Evolutionary conservation across 306 rosid species (phyloP).

Genomic region (Glycine latifolia): DNA sequence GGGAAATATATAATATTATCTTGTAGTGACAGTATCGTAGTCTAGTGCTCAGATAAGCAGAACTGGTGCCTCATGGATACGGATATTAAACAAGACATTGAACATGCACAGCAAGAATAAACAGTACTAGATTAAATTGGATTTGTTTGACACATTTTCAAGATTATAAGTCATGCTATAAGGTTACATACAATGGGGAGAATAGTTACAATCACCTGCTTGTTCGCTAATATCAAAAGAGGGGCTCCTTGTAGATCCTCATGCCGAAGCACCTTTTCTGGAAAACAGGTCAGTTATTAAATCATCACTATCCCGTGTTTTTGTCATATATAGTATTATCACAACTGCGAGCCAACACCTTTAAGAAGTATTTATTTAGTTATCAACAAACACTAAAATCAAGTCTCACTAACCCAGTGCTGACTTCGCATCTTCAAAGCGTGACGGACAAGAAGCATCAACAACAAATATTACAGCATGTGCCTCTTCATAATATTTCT

Average conservation of each 20-base stretch:
- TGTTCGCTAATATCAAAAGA: constrained; percentile 89
- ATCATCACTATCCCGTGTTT: constrained; percentile 38
- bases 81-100: too few species aligned
- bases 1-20: too few species aligned
- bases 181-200: too few species aligned
- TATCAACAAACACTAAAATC: constrained; percentile 29
- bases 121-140: too few species aligned
- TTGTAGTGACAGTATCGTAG: too few species aligned
- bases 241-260: constrained; percentile 99
- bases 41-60: too few species aligned
- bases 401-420: constrained; percentile 83
- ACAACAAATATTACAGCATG: constrained; percentile 92
- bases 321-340: constrained; percentile 16
- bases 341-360: constrained; percentile 35
- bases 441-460: constrained; percentile 86
- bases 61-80: too few species aligned
- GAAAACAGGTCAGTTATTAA: constrained; percentile 43
- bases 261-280: constrained; percentile 95
- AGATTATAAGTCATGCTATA: too few species aligned
- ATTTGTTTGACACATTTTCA: too few species aligned
- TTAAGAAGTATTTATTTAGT: constrained; percentile 19
- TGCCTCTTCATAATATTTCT: constrained; percentile 97
- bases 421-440: constrained; percentile 96
- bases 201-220: constrained; percentile 71
- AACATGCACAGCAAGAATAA: too few species aligned